These are phyloP conservation scores for Iris macrosiphon DNA, from an alignment of 106 monocot species.

Conservation along the genomic window DNA sequence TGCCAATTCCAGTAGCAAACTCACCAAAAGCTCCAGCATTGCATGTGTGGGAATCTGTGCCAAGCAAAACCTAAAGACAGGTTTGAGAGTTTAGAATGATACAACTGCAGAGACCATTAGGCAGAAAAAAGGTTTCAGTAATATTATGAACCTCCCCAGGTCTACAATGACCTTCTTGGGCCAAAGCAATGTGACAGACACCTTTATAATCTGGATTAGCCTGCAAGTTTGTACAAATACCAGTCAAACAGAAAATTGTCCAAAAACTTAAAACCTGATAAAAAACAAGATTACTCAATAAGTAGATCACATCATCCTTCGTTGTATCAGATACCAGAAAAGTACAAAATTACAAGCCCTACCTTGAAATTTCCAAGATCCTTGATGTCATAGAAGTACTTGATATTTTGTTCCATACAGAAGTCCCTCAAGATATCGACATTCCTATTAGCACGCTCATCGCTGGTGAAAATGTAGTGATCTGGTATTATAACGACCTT, in stretches of 20 bases:
- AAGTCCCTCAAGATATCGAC: constrained; percentile 96
- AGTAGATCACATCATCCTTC: too few species aligned
- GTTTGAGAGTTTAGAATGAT: neutral
- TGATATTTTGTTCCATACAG: constrained; percentile 81
- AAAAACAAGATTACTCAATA: too few species aligned
- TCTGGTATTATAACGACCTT: constrained; percentile 96
- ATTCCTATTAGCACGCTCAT: constrained; percentile 96
- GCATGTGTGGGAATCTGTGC: constrained; percentile 96
- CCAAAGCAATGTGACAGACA: constrained; percentile 91
- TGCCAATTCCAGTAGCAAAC: constrained; percentile 97
- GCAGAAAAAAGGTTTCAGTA: too few species aligned
- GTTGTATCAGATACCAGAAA: constrained; percentile 2
- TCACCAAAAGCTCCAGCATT: constrained; percentile 99
- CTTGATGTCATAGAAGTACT: constrained; percentile 95
- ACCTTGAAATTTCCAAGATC: constrained; percentile 92
- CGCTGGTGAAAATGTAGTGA: constrained; percentile 93
- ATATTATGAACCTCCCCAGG: constrained; percentile 74
- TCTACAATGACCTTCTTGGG: constrained; percentile 97
- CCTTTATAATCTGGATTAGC: constrained; percentile 98
- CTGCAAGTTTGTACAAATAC: constrained; percentile 27
- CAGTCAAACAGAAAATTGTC: too few species aligned
- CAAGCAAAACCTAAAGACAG: constrained; percentile 79
- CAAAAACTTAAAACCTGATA: too few species aligned
- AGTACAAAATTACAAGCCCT: constrained; percentile 4
- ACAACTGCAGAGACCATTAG: too few species aligned